A percentile compares a stretch with the other conserved stretches of the same genome.
phyloP scores from a whole-genome alignment of 164 flowering plant genomes.

The Nelumbo lutea region DNA sequence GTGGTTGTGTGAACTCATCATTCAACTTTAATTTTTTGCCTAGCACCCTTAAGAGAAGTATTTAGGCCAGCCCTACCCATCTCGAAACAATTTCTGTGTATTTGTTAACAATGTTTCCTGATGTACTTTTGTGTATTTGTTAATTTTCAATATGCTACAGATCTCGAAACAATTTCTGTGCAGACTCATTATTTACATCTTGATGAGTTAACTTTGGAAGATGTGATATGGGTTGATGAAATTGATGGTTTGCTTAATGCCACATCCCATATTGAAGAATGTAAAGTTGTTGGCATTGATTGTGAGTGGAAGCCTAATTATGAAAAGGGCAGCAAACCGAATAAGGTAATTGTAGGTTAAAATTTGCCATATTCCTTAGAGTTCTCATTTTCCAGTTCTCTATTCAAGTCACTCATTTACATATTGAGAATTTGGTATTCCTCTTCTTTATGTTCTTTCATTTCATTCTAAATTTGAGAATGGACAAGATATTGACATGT shows the following conservation, averaged over 20 bases:
- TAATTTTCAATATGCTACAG: constrained; percentile 32
- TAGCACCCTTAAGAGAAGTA: too few relatives aligned
- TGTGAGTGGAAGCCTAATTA: constrained; percentile 98
- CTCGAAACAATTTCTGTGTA: too few relatives aligned
- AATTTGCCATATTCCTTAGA: background rate
- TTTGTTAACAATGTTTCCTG: background rate
- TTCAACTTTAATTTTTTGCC: too few relatives aligned
- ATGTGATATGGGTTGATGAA: constrained; percentile 77
- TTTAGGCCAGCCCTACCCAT: too few relatives aligned
- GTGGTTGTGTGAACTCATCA: too few relatives aligned
- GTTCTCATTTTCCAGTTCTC: background rate
- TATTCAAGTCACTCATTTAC: background rate
- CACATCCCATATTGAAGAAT: constrained; percentile 52
- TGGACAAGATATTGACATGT: background rate
- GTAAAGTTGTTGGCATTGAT: constrained; percentile 85
- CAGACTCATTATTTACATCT: constrained; percentile 44
- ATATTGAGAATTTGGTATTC: background rate
- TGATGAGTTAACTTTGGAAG: constrained; percentile 54
- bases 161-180: constrained; percentile 31
- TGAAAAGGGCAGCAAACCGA: constrained; percentile 73
- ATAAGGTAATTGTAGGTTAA: constrained; percentile 45
- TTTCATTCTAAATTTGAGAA: background rate
- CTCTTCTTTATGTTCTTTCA: background rate
- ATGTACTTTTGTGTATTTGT: constrained; percentile 1
- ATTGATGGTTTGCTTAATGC: constrained; percentile 50